Evolutionary conservation across 1,139 yeast species (phyloP), one percentile per base, ranked within the genome.

Genomic region (Pichia sp.): DNA sequence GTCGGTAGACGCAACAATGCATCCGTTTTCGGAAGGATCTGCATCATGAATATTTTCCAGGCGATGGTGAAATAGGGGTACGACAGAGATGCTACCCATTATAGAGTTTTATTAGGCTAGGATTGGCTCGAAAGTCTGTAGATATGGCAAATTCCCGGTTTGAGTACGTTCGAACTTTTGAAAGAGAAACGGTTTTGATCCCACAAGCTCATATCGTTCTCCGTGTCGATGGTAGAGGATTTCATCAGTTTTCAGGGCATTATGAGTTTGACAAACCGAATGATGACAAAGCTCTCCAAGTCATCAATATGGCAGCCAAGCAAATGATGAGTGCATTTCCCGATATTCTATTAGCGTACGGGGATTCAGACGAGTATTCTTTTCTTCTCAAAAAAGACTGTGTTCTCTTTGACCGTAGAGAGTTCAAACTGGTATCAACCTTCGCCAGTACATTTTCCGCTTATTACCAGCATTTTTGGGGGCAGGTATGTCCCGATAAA

Each of bases 351-450:
- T 52, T 90, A 62, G 95, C 95, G 0, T 92, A 84, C 60, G 99
- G 99, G 0, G 97, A 92, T 57, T 83, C 95, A 33, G 99, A 92
- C 62, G 99, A 92, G 65, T 92, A 85, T 61, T 84, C 94, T 27
- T 90, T 90, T 62, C 73, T 90, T 7, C 64, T 92, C 43, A 67
- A 79, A 33, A 75, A 71, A 45, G 71, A 69, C 38, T 80, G 95
- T 42, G 67, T 68, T 2, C 61, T 92, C 47, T 90, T 83, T 58
- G 95, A 88, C 52, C 68, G 97, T 53, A 68, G 98, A 46, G 92
- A 84, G 64, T 74, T 64, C 68, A 92, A 92, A 60, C 66, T 92
- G 40, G 78, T 85, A 1, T 77, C 95, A 4, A 77, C 95, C 1
- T 81, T 92, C 64, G 87, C 87, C 5, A 81, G 95, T 36, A 71